A percentile compares a stretch with the other conserved stretches of the same genome.
Conservation (phyloP, 1,284 basidiomycete species). For the Trametes versicolor region DNA sequence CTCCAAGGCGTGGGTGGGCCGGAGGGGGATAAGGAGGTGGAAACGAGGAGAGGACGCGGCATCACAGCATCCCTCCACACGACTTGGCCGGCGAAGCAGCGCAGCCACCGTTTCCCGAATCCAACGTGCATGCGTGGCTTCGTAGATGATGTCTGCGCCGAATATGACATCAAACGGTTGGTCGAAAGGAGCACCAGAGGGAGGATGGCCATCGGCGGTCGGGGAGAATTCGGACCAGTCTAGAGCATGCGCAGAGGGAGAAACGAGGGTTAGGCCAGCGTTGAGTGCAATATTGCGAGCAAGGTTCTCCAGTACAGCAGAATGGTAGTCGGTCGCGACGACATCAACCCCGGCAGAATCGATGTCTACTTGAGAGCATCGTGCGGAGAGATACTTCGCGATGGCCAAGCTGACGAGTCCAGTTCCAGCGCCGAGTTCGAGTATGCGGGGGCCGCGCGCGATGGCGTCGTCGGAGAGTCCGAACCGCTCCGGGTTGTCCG, state of each 20-base stretch:
- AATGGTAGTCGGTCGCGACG: conserved; percentile 84
- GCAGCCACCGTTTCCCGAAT: conserved; percentile 64
- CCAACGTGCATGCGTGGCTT: conserved; percentile 72
- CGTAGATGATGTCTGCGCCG: conserved; percentile 84
- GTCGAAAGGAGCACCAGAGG: conserved; percentile 40
- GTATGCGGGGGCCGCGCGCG: conserved; percentile 56
- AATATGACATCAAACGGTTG: conserved; percentile 72
- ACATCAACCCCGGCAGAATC: conserved; percentile 49
- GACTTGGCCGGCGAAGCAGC: conserved; percentile 59
- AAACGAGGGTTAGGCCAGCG: conserved; percentile 44
- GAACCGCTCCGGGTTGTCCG: conserved; percentile 65
- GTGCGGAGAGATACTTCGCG: conserved; percentile 57
- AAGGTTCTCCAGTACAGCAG: conserved; percentile 80
- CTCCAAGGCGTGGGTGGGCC: conserved; percentile 70
- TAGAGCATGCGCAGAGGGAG: conserved; percentile 51
- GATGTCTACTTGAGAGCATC: conserved; percentile 14
- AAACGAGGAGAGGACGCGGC: conserved; percentile 51
- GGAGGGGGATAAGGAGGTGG: conserved; percentile 80
- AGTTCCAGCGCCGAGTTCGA: conserved; percentile 91
- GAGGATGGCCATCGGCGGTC: conserved; percentile 6
- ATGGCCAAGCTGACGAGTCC: conserved; percentile 83
- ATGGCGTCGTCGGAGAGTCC: conserved; percentile 45
- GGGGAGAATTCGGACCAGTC: conserved; percentile 77
- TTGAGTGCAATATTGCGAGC: conserved; percentile 72
- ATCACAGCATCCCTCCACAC: conserved; percentile 1